Conservation (phyloP, 108 stramenopile species). For the Schizochytrium sp. region DNA sequence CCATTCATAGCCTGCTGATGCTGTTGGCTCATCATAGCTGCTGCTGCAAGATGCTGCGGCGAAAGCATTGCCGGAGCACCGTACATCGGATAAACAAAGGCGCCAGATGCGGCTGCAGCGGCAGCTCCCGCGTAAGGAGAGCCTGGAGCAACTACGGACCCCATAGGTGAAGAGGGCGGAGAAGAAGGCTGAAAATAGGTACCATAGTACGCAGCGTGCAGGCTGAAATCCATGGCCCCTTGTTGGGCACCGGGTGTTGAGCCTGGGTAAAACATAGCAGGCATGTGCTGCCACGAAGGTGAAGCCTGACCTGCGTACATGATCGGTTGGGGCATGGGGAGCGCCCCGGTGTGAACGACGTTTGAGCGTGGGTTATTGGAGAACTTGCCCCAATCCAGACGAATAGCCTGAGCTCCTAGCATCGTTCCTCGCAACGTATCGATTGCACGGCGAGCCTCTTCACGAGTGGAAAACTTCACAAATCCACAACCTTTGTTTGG, state of each 20-base stretch:
- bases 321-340: background rate
- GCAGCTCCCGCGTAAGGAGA: background rate
- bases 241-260: background rate
- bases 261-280: conserved; percentile 10
- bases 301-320: background rate
- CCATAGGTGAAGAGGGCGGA: conserved; percentile 16
- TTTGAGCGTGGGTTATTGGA: background rate
- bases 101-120: background rate
- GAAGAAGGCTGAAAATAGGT: conserved; percentile 45
- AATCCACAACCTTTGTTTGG: conserved; percentile 56
- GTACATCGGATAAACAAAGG: conserved; percentile 23
- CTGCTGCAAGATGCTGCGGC: conserved; percentile 21
- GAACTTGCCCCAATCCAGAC: conserved; percentile 60
- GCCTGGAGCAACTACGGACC: background rate
- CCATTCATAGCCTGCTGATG: background rate
- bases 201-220: conserved; percentile 4
- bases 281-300: background rate
- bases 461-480: conserved; percentile 46
- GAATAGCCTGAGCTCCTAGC: background rate
- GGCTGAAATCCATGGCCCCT: background rate
- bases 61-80: background rate
- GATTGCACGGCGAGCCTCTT: conserved; percentile 34
- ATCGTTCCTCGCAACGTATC: conserved; percentile 28
- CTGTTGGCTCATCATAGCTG: background rate
- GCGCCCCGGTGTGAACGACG: background rate